Conservation (phyloP, 73 alveolate genomes). For the Stentor coeruleus region DNA sequence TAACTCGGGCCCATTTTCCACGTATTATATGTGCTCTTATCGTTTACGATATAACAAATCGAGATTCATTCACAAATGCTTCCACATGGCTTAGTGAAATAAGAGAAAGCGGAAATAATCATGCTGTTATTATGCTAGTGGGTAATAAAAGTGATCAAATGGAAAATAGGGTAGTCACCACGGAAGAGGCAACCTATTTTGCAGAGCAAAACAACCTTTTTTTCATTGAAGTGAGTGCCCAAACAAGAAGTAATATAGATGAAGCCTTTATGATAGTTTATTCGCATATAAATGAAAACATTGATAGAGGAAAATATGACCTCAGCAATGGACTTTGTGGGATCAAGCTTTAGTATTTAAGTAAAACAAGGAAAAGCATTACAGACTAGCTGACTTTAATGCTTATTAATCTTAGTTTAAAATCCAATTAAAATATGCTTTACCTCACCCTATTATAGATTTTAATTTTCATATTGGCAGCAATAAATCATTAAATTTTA, state of each 20-base stretch:
- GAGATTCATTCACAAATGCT: not conserved
- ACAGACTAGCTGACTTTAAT: too few relatives aligned
- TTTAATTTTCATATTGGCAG: too few relatives aligned
- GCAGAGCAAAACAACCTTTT: not conserved
- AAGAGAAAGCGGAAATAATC: not conserved
- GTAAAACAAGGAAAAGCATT: too few relatives aligned
- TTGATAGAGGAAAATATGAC: too few relatives aligned
- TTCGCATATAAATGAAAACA: too few relatives aligned
- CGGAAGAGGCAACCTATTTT: conserved; percentile 30
- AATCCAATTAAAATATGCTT: too few relatives aligned
- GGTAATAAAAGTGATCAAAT: conserved; percentile 33
- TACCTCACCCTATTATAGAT: too few relatives aligned
- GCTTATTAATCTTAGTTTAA: too few relatives aligned
- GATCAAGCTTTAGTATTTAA: too few relatives aligned
- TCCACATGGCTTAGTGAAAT: not conserved
- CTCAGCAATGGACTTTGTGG: too few relatives aligned
- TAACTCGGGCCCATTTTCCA: not conserved
- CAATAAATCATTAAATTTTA: too few relatives aligned
- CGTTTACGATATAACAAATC: not conserved
- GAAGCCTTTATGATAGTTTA: not conserved
- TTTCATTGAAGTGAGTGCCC: not conserved
- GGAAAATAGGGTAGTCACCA: conserved; percentile 24
- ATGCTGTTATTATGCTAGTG: not conserved
- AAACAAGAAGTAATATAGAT: not conserved
- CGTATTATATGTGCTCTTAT: not conserved